Evolutionary conservation across 768 basidiomycete species (phyloP).

Genomic region (Psilocybe cyanescens): DNA sequence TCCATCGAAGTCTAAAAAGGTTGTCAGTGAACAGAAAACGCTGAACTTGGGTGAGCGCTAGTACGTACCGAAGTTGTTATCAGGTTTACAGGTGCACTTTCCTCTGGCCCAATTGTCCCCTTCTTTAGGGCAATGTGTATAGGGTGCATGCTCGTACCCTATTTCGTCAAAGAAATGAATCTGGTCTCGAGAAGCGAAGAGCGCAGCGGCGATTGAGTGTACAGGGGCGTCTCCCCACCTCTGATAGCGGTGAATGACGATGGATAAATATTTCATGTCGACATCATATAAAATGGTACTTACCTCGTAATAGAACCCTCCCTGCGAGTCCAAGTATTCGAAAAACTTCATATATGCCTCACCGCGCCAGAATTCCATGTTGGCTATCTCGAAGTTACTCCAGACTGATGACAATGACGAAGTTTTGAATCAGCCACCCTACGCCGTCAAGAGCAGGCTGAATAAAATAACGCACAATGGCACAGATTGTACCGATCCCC

Average conservation of each 20-base stretch:
- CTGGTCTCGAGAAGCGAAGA: conserved; percentile 72
- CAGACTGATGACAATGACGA: conserved; percentile 42
- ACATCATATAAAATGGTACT: conserved; percentile 13
- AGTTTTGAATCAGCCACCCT: not conserved
- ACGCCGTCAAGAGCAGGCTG: not conserved
- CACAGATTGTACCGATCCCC: conserved; percentile 79
- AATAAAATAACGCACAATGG: conserved; percentile 57
- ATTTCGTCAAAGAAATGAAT: conserved; percentile 85
- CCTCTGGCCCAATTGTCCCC: conserved; percentile 50
- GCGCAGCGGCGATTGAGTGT: conserved; percentile 78
- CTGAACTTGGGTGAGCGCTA: not conserved
- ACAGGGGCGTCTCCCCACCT: conserved; percentile 90
- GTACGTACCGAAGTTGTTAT: conserved; percentile 62
- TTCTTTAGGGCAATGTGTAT: conserved; percentile 67
- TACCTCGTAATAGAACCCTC: conserved; percentile 76
- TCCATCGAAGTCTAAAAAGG: conserved; percentile 47
- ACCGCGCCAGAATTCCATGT: conserved; percentile 68
- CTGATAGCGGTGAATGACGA: conserved; percentile 30
- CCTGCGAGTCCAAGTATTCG: conserved; percentile 60
- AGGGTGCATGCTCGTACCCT: conserved; percentile 81
- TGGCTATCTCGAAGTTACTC: conserved; percentile 77
- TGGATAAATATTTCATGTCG: not conserved
- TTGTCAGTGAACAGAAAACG: not conserved
- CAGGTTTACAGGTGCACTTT: conserved; percentile 65
- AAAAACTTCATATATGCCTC: conserved; percentile 70